Percentiles rank a stretch among this genome's conserved stretches.
These are phyloP conservation scores for Podospora comata DNA, from an alignment of 495 filamentous ascomycete genomes.

Conservation along the genomic window DNA sequence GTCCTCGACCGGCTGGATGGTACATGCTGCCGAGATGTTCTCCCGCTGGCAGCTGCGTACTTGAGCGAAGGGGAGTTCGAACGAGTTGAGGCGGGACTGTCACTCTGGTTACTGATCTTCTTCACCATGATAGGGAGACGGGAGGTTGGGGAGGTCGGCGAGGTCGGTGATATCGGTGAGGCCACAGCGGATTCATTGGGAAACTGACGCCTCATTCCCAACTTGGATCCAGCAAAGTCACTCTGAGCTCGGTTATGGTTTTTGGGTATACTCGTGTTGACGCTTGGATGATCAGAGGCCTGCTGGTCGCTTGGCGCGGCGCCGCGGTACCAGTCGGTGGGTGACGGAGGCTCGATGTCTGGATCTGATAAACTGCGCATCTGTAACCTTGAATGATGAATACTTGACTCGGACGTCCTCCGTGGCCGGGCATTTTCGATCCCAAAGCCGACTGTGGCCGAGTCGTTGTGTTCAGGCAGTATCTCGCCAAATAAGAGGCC, in stretches of 20 bases:
- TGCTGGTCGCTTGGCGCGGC: constrained; percentile 31
- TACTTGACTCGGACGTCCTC: constrained; percentile 48
- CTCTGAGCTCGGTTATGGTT: constrained; percentile 49
- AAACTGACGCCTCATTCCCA: constrained; percentile 26
- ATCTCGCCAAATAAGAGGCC: constrained; percentile 54
- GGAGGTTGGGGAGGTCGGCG: constrained; percentile 38
- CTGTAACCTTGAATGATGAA: constrained; percentile 36
- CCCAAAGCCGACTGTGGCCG: constrained; percentile 45
- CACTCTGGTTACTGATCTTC: constrained; percentile 38
- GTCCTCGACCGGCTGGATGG: constrained; percentile 32
- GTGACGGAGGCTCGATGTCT: constrained; percentile 49
- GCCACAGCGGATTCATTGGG: constrained; percentile 19
- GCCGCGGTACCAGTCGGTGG: constrained; percentile 53
- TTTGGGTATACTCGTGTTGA: constrained; percentile 28
- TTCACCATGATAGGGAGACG: constrained; percentile 44
- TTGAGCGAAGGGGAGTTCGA: constrained; percentile 49
- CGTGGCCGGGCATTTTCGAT: constrained; percentile 41
- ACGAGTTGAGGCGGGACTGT: constrained; percentile 47
- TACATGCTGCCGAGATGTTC: constrained; percentile 37
- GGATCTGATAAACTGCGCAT: constrained; percentile 45
- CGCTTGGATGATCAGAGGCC: constrained; percentile 28
- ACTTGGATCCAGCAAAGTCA: constrained; percentile 44
- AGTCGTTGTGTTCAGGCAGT: constrained; percentile 40
- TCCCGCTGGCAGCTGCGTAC: constrained; percentile 38
- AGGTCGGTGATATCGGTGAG: constrained; percentile 29